Evolutionary conservation across 2,329 filamentous ascomycete genomes (phyloP).

Genomic region (Aspergillus pseudoviridinutans): DNA sequence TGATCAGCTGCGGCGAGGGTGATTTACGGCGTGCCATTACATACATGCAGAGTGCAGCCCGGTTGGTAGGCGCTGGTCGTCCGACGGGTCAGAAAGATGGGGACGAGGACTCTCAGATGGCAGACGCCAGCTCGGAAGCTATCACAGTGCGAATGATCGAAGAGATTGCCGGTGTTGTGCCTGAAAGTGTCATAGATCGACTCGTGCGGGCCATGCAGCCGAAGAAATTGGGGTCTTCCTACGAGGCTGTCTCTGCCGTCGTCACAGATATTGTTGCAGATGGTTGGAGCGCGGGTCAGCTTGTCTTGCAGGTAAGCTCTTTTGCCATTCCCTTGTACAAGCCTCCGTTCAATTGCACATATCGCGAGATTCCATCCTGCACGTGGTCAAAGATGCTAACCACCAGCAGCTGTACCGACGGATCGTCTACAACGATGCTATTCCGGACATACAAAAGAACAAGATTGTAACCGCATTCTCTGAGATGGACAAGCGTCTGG

Average conservation of each 20-base stretch:
- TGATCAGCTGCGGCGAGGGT: constrained; percentile 86
- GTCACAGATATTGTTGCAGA: constrained; percentile 92
- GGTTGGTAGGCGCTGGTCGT: constrained; percentile 67
- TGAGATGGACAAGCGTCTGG: constrained; percentile 86
- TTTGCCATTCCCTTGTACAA: neutral
- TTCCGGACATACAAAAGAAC: constrained; percentile 83
- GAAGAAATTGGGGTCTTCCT: constrained; percentile 59
- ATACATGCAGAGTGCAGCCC: constrained; percentile 88
- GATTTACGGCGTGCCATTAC: constrained; percentile 96
- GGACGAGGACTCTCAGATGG: constrained; percentile 60
- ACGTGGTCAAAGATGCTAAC: constrained; percentile 5
- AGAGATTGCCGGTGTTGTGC: constrained; percentile 95
- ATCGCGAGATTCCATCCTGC: no score
- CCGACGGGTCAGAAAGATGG: constrained; percentile 43
- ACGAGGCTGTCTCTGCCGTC: constrained; percentile 69
- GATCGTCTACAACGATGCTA: constrained; percentile 77
- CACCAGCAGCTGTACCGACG: constrained; percentile 59
- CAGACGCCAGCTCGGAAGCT: constrained; percentile 44
- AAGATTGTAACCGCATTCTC: constrained; percentile 86
- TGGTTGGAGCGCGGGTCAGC: constrained; percentile 91
- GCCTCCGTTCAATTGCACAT: neutral
- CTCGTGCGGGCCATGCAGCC: constrained; percentile 76
- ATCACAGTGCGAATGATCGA: constrained; percentile 80
- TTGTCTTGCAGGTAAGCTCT: constrained; percentile 67
- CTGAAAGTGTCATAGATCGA: constrained; percentile 64